phyloP scores from a whole-genome alignment of 2,329 filamentous ascomycete genomes.

The Pseudogymnoascus sp. region DNA sequence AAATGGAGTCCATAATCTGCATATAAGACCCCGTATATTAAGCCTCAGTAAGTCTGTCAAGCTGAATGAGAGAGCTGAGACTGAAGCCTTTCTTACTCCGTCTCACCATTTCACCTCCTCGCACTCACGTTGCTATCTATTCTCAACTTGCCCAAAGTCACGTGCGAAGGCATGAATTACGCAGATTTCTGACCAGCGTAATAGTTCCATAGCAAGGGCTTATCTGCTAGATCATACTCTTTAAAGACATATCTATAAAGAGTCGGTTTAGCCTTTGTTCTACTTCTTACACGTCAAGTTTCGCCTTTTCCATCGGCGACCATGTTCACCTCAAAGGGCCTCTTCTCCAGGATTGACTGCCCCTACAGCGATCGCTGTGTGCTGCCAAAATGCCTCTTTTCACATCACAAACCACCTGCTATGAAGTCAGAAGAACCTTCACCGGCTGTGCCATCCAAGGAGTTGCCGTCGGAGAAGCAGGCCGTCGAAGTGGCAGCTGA shows the following conservation, averaged over 20 bases:
- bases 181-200: constrained; percentile 2
- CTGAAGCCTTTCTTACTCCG: neutral
- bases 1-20: neutral
- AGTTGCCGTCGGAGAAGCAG: neutral
- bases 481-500: constrained; percentile 18
- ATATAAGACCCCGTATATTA: neutral
- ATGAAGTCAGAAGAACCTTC: neutral
- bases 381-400: constrained; percentile 29
- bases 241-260: constrained; percentile 2
- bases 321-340: constrained; percentile 29
- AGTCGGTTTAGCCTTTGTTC: neutral
- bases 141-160: neutral
- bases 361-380: constrained; percentile 26
- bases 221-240: neutral
- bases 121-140: neutral
- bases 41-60: neutral
- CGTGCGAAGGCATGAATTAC: neutral
- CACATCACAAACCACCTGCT: constrained; percentile 15
- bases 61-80: neutral
- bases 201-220: neutral
- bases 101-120: neutral
- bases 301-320: neutral
- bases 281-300: neutral
- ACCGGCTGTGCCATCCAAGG: neutral
- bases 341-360: constrained; percentile 27